Evolutionary conservation across 352 stramenopile species (phyloP).

Genomic region (Phytophthora meadii): DNA sequence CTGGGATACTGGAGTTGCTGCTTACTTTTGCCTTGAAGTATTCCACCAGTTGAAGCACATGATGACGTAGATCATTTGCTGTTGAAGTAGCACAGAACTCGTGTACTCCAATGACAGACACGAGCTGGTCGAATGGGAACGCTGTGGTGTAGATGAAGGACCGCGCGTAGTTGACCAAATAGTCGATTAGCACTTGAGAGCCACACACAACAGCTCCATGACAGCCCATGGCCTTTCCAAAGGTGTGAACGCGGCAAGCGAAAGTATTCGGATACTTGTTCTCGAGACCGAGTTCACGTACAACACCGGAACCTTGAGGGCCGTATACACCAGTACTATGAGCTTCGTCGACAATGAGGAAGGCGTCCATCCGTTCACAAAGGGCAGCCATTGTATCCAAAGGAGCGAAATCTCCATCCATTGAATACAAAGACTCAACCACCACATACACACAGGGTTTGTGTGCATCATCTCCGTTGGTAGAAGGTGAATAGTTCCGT

Average conservation of each 20-base stretch:
- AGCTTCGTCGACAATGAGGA: slow-evolving; percentile 97
- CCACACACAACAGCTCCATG: slow-evolving; percentile 95
- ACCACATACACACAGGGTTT: slow-evolving; percentile 90
- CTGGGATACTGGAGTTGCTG: slow-evolving; percentile 46
- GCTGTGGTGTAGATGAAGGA: slow-evolving; percentile 98
- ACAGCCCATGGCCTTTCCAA: slow-evolving; percentile 97
- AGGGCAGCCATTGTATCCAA: slow-evolving; percentile 87
- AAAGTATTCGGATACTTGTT: slow-evolving; percentile 73
- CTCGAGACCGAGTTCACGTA: slow-evolving; percentile 79
- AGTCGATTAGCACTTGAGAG: slow-evolving; percentile 91
- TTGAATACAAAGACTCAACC: slow-evolving; percentile 99
- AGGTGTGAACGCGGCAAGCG: slow-evolving; percentile 92
- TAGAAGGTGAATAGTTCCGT: slow-evolving; percentile 29
- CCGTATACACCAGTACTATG: slow-evolving; percentile 94
- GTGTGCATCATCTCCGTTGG: slow-evolving; percentile 8
- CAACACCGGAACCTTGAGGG: slow-evolving; percentile 72
- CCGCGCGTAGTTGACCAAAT: slow-evolving; percentile 97
- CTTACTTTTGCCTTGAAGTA: slow-evolving; percentile 82
- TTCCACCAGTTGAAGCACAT: slow-evolving; percentile 62
- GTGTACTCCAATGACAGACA: slow-evolving; percentile 91
- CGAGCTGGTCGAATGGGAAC: slow-evolving; percentile 92
- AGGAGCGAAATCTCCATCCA: slow-evolving; percentile 97
- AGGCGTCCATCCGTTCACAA: slow-evolving; percentile 80
- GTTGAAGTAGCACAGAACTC: slow-evolving; percentile 75
- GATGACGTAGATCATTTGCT: slow-evolving; percentile 46